Base-by-base conservation (phyloP, 2,329 filamentous ascomycete species). In the Verticillium longisporum region DNA sequence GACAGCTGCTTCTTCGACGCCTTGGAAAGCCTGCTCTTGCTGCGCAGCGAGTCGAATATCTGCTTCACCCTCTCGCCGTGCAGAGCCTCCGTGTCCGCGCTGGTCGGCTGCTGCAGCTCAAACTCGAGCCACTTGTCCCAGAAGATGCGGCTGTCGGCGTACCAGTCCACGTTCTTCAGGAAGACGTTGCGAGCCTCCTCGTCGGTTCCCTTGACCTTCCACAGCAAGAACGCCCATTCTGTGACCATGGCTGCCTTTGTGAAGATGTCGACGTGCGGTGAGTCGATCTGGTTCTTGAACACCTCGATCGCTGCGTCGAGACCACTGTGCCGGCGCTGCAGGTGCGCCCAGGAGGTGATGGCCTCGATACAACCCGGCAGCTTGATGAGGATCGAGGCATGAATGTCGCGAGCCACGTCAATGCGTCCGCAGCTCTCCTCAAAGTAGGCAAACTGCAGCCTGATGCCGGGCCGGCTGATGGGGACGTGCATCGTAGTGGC, bases 401-500 rank as follows among this genome's bases (percentile, higher is more conserved):
- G 91, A 61, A 99, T 93, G 62, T 91, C 92, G 62, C 89, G 86
- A 11, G 94, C 92, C 41, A 96, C 83, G 64, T 91, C 89, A 32
- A 88, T 78, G 45, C 92, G 87, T 4, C 87, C 91, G 50, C 84
- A 83, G 74, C 91, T 89, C 77, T 99, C 95, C 72, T 99, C 95
- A 66, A 97, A 97, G 68, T 93, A 92, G 14, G 95, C 94, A 78
- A 93, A 98, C 71, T 96, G 91, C 63, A 98, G 81, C 61, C 95
- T 87, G 65, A 96, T 88, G 1, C 88, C 88, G 0, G 94, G 92
- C 61, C 89, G 83, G 67, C 92, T 91, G 68, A 98, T 89, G 3
- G 94, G 92, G 1, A 96, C 91, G 71, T 89, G 97, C 59, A 96
- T 77, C 58, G 86, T 92, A 66, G 90, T 88, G 10, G 94, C 95